Conservation (phyloP, 306 rosid species). For the Lathyrus sativus region DNA sequence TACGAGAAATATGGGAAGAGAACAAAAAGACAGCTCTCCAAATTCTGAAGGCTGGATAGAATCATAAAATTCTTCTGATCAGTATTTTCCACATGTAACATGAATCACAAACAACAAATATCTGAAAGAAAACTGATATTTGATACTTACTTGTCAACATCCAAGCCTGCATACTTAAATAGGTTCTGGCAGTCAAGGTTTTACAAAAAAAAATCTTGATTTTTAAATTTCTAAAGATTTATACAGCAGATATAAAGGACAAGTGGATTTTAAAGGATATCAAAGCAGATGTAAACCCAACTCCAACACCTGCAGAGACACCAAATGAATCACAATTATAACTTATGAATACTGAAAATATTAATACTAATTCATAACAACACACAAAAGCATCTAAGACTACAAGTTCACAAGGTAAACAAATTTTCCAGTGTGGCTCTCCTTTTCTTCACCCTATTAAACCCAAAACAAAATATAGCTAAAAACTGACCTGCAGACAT, state of each 20-base stretch:
- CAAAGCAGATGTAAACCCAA: constrained; percentile 96
- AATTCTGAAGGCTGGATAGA: constrained; percentile 84
- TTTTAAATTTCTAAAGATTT: constrained; percentile 28
- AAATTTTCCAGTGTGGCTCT: neutral
- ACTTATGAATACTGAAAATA: constrained; percentile 39
- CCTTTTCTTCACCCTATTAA: neutral
- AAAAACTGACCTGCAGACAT: constrained; percentile 81
- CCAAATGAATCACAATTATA: constrained; percentile 36
- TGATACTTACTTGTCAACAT: constrained; percentile 86
- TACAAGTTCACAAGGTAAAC: constrained; percentile 6
- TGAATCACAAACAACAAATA: constrained; percentile 30
- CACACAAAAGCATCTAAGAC: constrained; percentile 9
- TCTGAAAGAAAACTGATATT: constrained; percentile 31
- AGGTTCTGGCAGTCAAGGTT: constrained; percentile 83
- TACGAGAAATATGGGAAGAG: constrained; percentile 99
- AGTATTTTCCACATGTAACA: constrained; percentile 36
- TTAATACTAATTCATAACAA: constrained; percentile 19
- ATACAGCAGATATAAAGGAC: constrained; percentile 30
- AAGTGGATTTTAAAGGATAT: constrained; percentile 73
- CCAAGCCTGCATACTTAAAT: constrained; percentile 98
- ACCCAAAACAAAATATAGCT: constrained; percentile 24
- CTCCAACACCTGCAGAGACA: constrained; percentile 86
- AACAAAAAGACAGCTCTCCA: constrained; percentile 98
- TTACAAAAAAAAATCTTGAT: constrained; percentile 38
- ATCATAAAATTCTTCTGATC: constrained; percentile 34